Evolutionary conservation across 306 rosid species (phyloP).

Genomic region (Vigna trinervia): DNA sequence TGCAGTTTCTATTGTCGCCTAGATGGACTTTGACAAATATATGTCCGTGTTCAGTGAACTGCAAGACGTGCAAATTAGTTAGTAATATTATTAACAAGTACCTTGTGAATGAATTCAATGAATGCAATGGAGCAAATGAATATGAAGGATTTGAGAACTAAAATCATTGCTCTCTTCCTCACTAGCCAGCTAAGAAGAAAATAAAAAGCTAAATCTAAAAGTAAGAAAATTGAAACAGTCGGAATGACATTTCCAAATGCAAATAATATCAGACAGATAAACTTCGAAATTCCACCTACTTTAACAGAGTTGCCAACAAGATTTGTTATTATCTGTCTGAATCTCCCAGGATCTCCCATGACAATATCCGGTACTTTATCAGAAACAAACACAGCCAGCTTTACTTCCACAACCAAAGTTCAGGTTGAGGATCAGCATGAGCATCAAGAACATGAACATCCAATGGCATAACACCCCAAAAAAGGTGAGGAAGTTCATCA

Average conservation of each 20-base stretch:
- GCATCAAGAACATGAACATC: constrained; percentile 32
- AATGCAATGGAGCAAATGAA: constrained; percentile 8
- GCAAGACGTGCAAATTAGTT: constrained; percentile 46
- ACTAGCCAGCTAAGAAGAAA: neutral
- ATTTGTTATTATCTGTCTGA: constrained; percentile 90
- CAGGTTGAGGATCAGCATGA: constrained; percentile 19
- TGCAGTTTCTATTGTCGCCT: constrained; percentile 54
- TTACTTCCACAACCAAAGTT: constrained; percentile 48
- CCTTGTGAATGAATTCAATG: constrained; percentile 8
- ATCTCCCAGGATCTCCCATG: constrained; percentile 93
- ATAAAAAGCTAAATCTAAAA: neutral
- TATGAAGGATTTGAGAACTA: constrained; percentile 3
- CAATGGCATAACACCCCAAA: constrained; percentile 37
- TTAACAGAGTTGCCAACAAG: constrained; percentile 94
- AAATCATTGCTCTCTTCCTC: constrained; percentile 2
- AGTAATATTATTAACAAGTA: constrained; percentile 33
- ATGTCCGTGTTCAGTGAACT: constrained; percentile 95
- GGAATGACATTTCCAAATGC: constrained; percentile 11
- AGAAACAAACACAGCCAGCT: constrained; percentile 93
- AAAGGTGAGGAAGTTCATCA: constrained; percentile 27
- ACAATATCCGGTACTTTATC: constrained; percentile 83
- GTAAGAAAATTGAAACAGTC: neutral
- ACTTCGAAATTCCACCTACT: constrained; percentile 53
- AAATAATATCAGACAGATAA: neutral
- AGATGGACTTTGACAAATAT: constrained; percentile 85